These are phyloP conservation scores for Cercophora scortea DNA, from an alignment of 495 filamentous ascomycete species.

Conservation along the genomic window DNA sequence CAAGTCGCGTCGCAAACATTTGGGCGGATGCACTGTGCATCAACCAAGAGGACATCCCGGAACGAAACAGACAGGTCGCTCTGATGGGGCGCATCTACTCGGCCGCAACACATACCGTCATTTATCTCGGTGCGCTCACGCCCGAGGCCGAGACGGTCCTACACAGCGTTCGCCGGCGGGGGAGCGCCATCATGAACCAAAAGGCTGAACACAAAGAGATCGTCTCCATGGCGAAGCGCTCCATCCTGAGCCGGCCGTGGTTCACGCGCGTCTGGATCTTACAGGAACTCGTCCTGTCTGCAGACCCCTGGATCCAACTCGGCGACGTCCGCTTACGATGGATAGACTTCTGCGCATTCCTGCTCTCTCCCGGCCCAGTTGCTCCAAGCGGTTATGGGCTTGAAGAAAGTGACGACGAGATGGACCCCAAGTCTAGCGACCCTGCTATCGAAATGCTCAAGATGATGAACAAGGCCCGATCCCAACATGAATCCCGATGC, in stretches of 20 bases:
- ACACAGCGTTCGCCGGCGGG: background rate
- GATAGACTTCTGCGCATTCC: background rate
- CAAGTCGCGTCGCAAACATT: background rate
- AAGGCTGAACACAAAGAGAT: background rate
- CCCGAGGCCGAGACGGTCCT: background rate
- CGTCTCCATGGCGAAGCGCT: background rate
- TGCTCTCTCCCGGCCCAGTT: background rate
- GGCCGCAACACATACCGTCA: background rate
- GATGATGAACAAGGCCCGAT: background rate
- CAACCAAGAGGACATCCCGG: background rate
- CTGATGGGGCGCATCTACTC: slow-evolving; percentile 4
- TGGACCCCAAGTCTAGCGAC: background rate
- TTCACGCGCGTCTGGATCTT: background rate
- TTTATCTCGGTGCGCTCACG: background rate
- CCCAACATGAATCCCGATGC: too few relatives aligned
- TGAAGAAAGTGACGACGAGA: background rate
- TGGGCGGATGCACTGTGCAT: slow-evolving; percentile 6
- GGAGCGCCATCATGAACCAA: too few relatives aligned
- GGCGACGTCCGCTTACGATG: background rate
- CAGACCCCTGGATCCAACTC: background rate
- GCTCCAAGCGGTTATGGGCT: background rate
- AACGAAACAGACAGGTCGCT: slow-evolving; percentile 1
- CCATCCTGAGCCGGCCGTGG: background rate
- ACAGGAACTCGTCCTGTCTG: slow-evolving; percentile 1
- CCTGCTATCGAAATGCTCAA: background rate